phyloP scores from a whole-genome alignment of 192 early-diverging fungal genomes.

The Coemansia sp. region DNA sequence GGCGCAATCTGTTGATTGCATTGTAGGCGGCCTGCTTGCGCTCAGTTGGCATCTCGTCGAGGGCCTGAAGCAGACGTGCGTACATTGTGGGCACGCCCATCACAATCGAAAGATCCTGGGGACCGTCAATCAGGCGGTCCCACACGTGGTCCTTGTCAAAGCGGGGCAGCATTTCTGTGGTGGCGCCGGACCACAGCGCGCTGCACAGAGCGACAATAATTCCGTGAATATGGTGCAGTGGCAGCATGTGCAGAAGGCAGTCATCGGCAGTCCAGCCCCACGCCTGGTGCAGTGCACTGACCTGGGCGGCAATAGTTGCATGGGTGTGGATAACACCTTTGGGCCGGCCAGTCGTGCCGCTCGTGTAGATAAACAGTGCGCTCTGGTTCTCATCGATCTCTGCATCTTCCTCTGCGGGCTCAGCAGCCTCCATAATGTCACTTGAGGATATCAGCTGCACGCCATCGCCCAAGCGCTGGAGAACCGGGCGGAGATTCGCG shows the following conservation, averaged over 20 bases:
- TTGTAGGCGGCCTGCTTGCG: slow-evolving; percentile 44
- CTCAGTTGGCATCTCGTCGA: slow-evolving; percentile 48
- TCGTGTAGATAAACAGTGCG: slow-evolving; percentile 79
- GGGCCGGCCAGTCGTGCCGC: slow-evolving; percentile 69
- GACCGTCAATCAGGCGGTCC: slow-evolving; percentile 59
- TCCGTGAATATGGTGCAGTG: slow-evolving; percentile 85
- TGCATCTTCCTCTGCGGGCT: slow-evolving; percentile 2
- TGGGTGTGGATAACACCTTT: slow-evolving; percentile 86
- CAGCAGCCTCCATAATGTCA: neutral
- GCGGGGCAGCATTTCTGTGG: slow-evolving; percentile 70
- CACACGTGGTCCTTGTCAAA: slow-evolving; percentile 69
- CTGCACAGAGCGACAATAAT: slow-evolving; percentile 62
- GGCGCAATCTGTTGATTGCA: slow-evolving; percentile 65
- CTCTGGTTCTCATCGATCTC: slow-evolving; percentile 48
- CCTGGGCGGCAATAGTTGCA: slow-evolving; percentile 64
- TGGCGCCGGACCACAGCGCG: slow-evolving; percentile 69
- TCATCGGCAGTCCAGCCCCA: slow-evolving; percentile 72
- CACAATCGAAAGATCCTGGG: slow-evolving; percentile 65
- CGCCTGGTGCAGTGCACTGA: slow-evolving; percentile 61
- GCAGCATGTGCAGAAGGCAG: slow-evolving; percentile 74
- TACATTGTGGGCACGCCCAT: slow-evolving; percentile 94
- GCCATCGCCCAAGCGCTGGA: slow-evolving; percentile 24
- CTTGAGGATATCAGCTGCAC: slow-evolving; percentile 25
- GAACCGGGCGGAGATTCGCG: slow-evolving; percentile 34
- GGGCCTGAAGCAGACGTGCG: slow-evolving; percentile 65